Conservation (phyloP, 345 rosid species). For the Lumnitzera racemosa region DNA sequence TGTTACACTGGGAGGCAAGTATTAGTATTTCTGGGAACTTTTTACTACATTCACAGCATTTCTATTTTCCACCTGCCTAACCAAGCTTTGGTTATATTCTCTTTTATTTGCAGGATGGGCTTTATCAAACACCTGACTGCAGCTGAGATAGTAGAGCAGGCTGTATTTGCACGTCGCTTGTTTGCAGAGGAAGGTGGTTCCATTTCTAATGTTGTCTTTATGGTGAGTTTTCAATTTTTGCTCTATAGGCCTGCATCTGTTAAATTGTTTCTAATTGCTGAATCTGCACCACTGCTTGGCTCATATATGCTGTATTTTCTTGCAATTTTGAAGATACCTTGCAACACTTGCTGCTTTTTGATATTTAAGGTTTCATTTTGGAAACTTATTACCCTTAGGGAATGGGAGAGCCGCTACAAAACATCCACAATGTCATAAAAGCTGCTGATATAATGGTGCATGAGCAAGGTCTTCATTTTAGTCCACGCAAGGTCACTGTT, state of each 20-base stretch:
- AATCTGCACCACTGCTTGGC: neutral
- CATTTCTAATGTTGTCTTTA: constrained; percentile 82
- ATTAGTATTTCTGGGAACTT: neutral
- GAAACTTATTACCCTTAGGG: constrained; percentile 38
- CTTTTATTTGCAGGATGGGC: constrained; percentile 60
- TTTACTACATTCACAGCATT: neutral
- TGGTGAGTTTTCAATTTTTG: constrained; percentile 41
- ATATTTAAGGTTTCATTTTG: neutral
- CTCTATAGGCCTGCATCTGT: neutral
- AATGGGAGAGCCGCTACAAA: constrained; percentile 97
- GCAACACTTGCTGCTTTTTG: neutral
- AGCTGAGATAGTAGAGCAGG: constrained; percentile 92
- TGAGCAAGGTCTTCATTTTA: constrained; percentile 86
- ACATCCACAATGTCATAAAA: constrained; percentile 67
- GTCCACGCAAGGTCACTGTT: constrained; percentile 90
- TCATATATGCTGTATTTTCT: too few species aligned
- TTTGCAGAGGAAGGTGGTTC: constrained; percentile 57
- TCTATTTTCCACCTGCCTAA: neutral
- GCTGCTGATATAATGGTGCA: constrained; percentile 83
- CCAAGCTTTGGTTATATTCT: neutral
- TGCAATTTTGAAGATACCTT: too few species aligned
- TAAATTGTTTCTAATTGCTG: neutral
- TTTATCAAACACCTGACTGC: constrained; percentile 72
- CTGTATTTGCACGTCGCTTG: constrained; percentile 60
- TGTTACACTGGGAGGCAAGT: constrained; percentile 83